These are phyloP conservation scores for Thielaviopsis musarum DNA, from an alignment of 2,329 filamentous ascomycete genomes.

Conservation along the genomic window DNA sequence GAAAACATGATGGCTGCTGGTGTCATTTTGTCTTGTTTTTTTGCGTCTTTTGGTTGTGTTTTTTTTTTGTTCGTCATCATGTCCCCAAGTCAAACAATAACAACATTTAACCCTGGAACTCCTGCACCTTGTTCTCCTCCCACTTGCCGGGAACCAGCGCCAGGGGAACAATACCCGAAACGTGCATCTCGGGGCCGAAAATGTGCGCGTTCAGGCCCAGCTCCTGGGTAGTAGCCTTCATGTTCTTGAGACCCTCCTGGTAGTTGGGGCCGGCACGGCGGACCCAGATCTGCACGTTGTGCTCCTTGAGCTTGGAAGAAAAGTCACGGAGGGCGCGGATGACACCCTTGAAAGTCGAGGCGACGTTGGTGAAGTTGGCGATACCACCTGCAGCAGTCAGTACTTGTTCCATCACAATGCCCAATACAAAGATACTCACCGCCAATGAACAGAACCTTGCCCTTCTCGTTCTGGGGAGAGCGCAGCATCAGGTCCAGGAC, in stretches of 20 bases:
- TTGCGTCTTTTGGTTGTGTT: background rate
- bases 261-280: constrained; percentile 81
- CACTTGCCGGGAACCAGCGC: constrained; percentile 55
- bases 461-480: constrained; percentile 65
- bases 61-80: background rate
- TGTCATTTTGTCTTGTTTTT: constrained; percentile 6
- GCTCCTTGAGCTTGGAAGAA: constrained; percentile 69
- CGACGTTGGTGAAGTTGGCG: constrained; percentile 99
- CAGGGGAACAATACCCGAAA: constrained; percentile 89
- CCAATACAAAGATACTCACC: constrained; percentile 27
- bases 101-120: constrained; percentile 37
- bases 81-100: background rate
- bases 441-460: constrained; percentile 98
- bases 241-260: constrained; percentile 99
- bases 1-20: background rate
- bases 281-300: constrained; percentile 98
- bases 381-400: constrained; percentile 44
- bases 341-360: constrained; percentile 98
- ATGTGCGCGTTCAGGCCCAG: constrained; percentile 58
- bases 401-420: background rate
- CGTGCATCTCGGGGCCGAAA: constrained; percentile 74
- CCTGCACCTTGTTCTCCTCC: constrained; percentile 42
- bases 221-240: constrained; percentile 91
- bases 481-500: constrained; percentile 96
- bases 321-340: constrained; percentile 91